phyloP scores from a whole-genome alignment of 306 rosid genomes.

The Quercus variabilis region DNA sequence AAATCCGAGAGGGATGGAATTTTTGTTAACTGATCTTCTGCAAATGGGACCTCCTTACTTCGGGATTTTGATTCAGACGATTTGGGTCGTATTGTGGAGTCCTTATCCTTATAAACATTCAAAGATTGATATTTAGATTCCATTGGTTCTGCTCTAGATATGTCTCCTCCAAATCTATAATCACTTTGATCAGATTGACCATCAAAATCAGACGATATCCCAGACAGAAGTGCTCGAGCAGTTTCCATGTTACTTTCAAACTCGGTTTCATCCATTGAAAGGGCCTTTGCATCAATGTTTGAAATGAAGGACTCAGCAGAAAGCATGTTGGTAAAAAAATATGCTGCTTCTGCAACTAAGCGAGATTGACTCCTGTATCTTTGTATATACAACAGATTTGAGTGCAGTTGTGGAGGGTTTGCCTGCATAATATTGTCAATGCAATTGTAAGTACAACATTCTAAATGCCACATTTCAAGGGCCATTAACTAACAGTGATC shows the following conservation, averaged over 20 bases:
- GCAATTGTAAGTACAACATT: conserved; percentile 9
- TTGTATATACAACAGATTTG: conserved; percentile 87
- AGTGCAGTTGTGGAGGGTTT: conserved; percentile 93
- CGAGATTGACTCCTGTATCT: conserved; percentile 84
- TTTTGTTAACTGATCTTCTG: conserved; percentile 39
- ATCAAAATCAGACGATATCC: conserved; percentile 60
- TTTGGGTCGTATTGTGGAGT: conserved; percentile 29
- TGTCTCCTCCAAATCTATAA: conserved; percentile 33
- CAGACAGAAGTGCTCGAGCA: conserved; percentile 82
- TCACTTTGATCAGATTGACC: conserved; percentile 44
- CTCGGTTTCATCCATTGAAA: conserved; percentile 90
- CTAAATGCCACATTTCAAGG: conserved; percentile 1
- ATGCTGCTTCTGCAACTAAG: conserved; percentile 78
- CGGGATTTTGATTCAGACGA: conserved; percentile 43
- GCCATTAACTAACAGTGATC: background rate
- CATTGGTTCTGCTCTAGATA: conserved; percentile 29
- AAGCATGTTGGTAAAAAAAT: conserved; percentile 90
- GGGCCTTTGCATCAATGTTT: conserved; percentile 84
- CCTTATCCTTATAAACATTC: conserved; percentile 44
- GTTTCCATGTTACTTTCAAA: conserved; percentile 86
- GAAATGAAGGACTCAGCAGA: conserved; percentile 92
- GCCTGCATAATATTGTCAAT: conserved; percentile 59
- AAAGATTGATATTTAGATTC: conserved; percentile 35
- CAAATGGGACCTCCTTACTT: conserved; percentile 36
- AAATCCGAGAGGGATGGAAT: conserved; percentile 82